Evolutionary conservation across 805 yeast species (phyloP), one percentile per base, ranked within the genome.

Genomic region (Kazachstania taianensis): DNA sequence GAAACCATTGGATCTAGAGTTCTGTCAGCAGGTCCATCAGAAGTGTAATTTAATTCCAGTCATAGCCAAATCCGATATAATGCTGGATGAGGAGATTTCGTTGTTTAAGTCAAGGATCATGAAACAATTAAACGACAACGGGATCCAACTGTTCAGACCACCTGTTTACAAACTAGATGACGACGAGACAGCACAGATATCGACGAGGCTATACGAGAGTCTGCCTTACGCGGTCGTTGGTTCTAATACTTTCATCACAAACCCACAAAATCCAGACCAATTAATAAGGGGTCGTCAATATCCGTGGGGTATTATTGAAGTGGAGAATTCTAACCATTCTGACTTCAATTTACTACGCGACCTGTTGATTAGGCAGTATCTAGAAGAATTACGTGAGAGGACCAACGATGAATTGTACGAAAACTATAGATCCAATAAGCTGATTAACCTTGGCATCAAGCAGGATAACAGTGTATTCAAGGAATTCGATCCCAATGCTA

Each of bases 301-400:
- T 59, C 96, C 97, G 42, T 92, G 98, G 98, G 97, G 97, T 47
- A 70, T 81, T 16, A 81, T 92, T 51, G 96, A 92, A 63, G 87
- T 92, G 48, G 96, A 86, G 59, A 89, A 92, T 59, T 92, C 84
- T 64, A 76, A 77, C 39, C 96, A 92, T 59, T 81, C 86, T 59
- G 98, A 89, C 63, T 92, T 89, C 59, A 77, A 81, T 46, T 78
- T 77, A 60, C 73, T 89, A 59, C 81, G 96, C 50, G 94, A 86
- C 59, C 70, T 92, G 58, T 71, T 89, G 56, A 72, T 92, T 42
- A 80, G 94, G 67, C 83, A 81, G 61, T 87, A 81, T 63, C 69
- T 92, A 70, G 96, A 89, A 65, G 98, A 92, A 60, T 73, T 89
- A 53, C 79, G 86, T 54, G 97, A 92, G 61, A 69, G 75, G 44